Base-by-base conservation (phyloP, 352 stramenopile species). In the Pythium aristosporum region DNA sequence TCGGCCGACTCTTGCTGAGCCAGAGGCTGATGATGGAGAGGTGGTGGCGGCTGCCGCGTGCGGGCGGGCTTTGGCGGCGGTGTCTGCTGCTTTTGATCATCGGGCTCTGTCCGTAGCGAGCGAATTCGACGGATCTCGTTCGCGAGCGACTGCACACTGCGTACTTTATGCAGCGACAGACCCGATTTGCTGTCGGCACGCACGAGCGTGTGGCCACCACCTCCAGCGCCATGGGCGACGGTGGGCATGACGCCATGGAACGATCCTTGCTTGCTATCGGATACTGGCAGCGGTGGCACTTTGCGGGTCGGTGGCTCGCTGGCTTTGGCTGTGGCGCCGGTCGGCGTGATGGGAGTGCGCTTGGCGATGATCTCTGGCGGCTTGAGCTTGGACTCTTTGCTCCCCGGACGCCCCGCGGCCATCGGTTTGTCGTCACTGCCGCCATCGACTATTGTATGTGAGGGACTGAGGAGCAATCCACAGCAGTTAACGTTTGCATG, bases 41-140 rank as follows among this genome's bases (percentile, higher is more conserved):
- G 49, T 36, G 63, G 44, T 18, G 57, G 64, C 16, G 50, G 53
- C 36, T 71, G 65, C 12, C 56, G 37, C 28, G 55, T 36, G 1
- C 63, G 57, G 10, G 28, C 52, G 6, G 61, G 56, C n/a, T 69
- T 69, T 16, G 25, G 41, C 8, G 54, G 50, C 32, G 44, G 59
- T 20, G 30, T n/a, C 25, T 43, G 48, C n/a, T 62, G 37, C 49
- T 63, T 69, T 0, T 34, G 44, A n/a, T 68, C 68, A 3, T 67
- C 70, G 12, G 74, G 68, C 32, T 89, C 82, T 0, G 39, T 72
- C 5, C 77, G 71, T 59, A 87, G 72, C 1, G 85, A 94, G 28
- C 82, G 73, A 44, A 94, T 89, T 15, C 82, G 80, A 0, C 85
- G 69, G 44, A 94, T 92, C 54, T 94, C 85, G 66, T 90, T 89